Evolutionary conservation across 176 grass and related monocot species (phyloP), one percentile per base, ranked within the genome.

Genomic region (Typha latifolia): DNA sequence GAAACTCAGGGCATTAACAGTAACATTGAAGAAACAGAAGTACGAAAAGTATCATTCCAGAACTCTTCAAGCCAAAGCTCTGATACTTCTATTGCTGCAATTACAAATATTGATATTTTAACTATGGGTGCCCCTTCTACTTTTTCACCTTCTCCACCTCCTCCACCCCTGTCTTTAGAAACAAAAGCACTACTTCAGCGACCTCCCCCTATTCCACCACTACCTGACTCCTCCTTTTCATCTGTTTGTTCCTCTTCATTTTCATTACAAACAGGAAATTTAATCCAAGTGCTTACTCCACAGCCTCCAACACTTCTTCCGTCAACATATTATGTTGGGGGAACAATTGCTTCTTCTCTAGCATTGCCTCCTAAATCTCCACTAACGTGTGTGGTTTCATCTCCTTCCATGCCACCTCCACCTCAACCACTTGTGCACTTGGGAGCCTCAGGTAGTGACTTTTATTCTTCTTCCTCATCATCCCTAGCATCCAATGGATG

Each of bases 191-290:
- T 62, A 73, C 49, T 71, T 32, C 69, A 79, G 64, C 62, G 62
- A 26, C 74, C 84, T 49, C 75, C 79, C 37, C 52, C 52, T 63
- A 69, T 77, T 11, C 72, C 64, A 74, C 79, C 70, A 32, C 72
- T 80, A 19, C 5, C 61, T 51, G 66, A n/a, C n/a, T n/a, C 31
- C 76, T 80, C 68, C 49, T 49, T 31, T 67, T 49, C 66, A 49
- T 83, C 77, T 53, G 32, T 82, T 34, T 51, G 65, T 43, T 69
- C 73, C 62, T 74, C 57, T n/a, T 80, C 73, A 78, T 78, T 76
- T 64, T 72, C 79, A 14, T 52, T 62, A 70, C 78, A 79, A 63
- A 32, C 72, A 49, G 74, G 69, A 52, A 70, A 77, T 31, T 32
- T 70, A 67, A 66, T 72, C 21, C 18, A 68, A 49, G 47, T 13